A percentile compares a stretch with the other conserved stretches of the same genome.
phyloP scores from a whole-genome alignment of 2,329 filamentous ascomycete genomes.

The Diaporthe capsici region DNA sequence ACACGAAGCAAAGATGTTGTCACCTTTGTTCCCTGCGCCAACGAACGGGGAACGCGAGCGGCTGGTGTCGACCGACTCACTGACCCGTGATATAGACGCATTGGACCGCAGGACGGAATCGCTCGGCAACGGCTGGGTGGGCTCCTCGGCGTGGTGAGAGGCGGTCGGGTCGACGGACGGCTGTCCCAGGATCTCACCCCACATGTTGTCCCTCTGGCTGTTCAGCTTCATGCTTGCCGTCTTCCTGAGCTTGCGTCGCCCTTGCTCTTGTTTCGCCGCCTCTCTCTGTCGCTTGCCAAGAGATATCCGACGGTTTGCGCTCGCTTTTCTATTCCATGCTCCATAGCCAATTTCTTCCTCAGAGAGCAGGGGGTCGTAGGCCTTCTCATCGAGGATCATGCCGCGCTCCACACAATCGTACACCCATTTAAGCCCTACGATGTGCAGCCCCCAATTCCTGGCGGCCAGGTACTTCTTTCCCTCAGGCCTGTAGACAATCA shows the following conservation, averaged over 20 bases:
- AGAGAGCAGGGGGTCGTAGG: conserved; percentile 83
- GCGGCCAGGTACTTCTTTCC: conserved; percentile 94
- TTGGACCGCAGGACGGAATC: conserved; percentile 31
- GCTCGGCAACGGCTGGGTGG: conserved; percentile 35
- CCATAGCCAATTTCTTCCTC: conserved; percentile 80
- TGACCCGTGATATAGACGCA: conserved; percentile 11
- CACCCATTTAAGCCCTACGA: conserved; percentile 89
- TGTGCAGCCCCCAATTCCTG: conserved; percentile 83
- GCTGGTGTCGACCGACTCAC: conserved; percentile 24
- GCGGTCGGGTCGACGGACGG: conserved; percentile 50
- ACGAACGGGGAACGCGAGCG: conserved; percentile 43
- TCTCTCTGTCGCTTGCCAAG: conserved; percentile 73
- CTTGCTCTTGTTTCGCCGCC: conserved; percentile 63
- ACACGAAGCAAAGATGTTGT: conserved; percentile 67
- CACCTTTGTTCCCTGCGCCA: conserved; percentile 47
- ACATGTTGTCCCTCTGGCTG: conserved; percentile 86
- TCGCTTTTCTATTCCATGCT: conserved; percentile 74
- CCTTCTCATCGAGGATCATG: conserved; percentile 91
- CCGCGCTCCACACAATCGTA: conserved; percentile 85
- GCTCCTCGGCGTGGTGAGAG: conserved; percentile 36
- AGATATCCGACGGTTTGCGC: conserved; percentile 59
- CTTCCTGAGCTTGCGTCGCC: conserved; percentile 86
- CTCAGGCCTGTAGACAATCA: conserved; percentile 83
- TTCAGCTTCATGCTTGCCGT: conserved; percentile 88
- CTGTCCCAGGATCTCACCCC: conserved; percentile 85